Base-by-base conservation (phyloP, 176 grass and related monocot genomes). In the Triticum turgidum region DNA sequence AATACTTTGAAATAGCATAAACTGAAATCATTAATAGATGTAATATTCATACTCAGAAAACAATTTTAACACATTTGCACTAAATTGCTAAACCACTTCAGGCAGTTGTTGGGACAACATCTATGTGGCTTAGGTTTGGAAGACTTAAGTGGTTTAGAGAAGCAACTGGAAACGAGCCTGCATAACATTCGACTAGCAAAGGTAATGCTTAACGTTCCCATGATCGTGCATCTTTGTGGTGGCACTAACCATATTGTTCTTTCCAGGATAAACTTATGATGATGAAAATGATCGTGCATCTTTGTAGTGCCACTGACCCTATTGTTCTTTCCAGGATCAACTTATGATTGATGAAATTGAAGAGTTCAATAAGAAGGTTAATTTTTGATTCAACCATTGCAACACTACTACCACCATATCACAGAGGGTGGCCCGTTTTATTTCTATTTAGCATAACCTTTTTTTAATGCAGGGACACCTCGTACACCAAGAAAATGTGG, bases 91-190 rank as follows among this genome's bases (percentile, higher is more conserved):
- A 66, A 29, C 39, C 11, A 66, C 10, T 49, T 9, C 79, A 81
- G 79, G 24, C 63, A 29, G 3, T 49, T 81, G 24, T 24, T 81
- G 8, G 79, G 79, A 32, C 62, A 81, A 30, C 25, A 81, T 49
- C 3, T 81, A 7, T 66, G 24, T 49, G 39, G 79, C 39, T 44
- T 81, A 20, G 13, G 42, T 5, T 29, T 81, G 9, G 38, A 81
- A 65, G 39, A 81, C 24, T 66, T 81, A 3, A 81, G 45, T 62
- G 17, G 62, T 81, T 81, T 81, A 67, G 62, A 81, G 25, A 67
- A 47, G 7, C 79, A 81, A 5, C 79, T 66, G 9, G 79, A 81
- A 81, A 66, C 20, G 24, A 81, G 79, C 62, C 24, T 81, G 8
- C 38, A 47, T 5, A 67, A 33, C 39, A 81, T 81, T 21, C 79